Evolutionary conservation across 495 filamentous ascomycete species (phyloP).

Genomic region (Neurospora sp.): DNA sequence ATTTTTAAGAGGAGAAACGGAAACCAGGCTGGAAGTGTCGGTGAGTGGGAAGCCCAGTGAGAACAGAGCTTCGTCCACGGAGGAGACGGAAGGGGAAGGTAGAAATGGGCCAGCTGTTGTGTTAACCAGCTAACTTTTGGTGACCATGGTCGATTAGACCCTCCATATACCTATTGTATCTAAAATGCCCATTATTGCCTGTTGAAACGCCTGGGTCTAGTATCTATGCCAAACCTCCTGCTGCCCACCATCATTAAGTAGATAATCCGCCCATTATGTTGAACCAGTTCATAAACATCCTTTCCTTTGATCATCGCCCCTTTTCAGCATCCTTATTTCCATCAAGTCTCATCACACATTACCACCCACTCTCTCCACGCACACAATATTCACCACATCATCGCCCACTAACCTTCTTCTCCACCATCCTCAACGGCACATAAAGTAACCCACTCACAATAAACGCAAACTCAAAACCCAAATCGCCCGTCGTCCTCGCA

Average conservation of each 20-base stretch:
- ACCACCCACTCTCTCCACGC: not conserved
- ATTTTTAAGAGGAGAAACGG: too few relatives aligned
- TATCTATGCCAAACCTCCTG: not conserved
- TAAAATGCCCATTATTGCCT: not conserved
- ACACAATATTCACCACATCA: not conserved
- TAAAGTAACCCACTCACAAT: conserved; percentile 39
- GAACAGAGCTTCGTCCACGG: too few relatives aligned
- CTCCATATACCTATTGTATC: not conserved
- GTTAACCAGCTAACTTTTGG: not conserved
- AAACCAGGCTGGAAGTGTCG: too few relatives aligned
- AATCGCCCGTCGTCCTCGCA: conserved; percentile 44
- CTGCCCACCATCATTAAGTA: not conserved
- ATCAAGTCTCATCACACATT: not conserved
- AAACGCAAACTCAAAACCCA: conserved; percentile 50
- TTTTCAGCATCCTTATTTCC: not conserved
- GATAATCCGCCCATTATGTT: not conserved
- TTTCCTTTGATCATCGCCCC: not conserved
- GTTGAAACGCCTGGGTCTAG: not conserved
- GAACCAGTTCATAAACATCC: not conserved
- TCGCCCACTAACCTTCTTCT: conserved; percentile 23
- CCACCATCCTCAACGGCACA: conserved; percentile 29
- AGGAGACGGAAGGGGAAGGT: too few relatives aligned
- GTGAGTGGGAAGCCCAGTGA: too few relatives aligned
- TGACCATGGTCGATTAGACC: not conserved
- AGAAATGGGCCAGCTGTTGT: too few relatives aligned